These are phyloP conservation scores for Saccharum officinarum DNA, from an alignment of 176 grass and related monocot species.

Conservation along the genomic window DNA sequence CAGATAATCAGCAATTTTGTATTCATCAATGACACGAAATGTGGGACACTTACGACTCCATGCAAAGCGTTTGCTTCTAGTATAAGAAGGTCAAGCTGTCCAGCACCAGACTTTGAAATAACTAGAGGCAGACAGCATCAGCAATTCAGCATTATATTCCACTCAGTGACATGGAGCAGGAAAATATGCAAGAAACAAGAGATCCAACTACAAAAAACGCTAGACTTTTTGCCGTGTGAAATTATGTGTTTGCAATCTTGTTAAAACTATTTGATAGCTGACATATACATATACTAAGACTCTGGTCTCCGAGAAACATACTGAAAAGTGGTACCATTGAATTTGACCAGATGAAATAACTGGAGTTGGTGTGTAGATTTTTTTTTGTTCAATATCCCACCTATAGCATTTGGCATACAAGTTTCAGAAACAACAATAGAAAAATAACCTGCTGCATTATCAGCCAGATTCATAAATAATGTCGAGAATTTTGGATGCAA, in stretches of 20 bases:
- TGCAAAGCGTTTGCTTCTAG: slow-evolving; percentile 32
- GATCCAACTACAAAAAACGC: neutral
- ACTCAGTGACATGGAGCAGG: neutral
- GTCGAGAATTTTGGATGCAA: neutral
- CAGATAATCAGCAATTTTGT: neutral
- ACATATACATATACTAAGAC: neutral
- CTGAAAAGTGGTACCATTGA: neutral
- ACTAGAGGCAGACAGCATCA: slow-evolving; percentile 19
- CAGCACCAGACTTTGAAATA: slow-evolving; percentile 39
- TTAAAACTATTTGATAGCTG: neutral
- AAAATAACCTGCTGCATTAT: neutral
- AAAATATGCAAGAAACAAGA: neutral
- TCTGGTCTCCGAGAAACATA: neutral
- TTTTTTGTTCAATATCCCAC: neutral
- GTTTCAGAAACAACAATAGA: neutral
- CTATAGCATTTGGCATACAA: neutral
- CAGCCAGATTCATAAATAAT: neutral
- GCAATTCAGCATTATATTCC: neutral
- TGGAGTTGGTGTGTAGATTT: neutral
- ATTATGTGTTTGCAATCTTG: neutral
- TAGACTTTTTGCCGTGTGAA: neutral
- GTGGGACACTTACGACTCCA: slow-evolving; percentile 14
- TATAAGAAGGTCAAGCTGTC: slow-evolving; percentile 30
- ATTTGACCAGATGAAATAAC: neutral
- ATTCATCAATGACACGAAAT: neutral